Conservation (phyloP, 2,329 filamentous ascomycete genomes). For the Claviceps humidiphila region DNA sequence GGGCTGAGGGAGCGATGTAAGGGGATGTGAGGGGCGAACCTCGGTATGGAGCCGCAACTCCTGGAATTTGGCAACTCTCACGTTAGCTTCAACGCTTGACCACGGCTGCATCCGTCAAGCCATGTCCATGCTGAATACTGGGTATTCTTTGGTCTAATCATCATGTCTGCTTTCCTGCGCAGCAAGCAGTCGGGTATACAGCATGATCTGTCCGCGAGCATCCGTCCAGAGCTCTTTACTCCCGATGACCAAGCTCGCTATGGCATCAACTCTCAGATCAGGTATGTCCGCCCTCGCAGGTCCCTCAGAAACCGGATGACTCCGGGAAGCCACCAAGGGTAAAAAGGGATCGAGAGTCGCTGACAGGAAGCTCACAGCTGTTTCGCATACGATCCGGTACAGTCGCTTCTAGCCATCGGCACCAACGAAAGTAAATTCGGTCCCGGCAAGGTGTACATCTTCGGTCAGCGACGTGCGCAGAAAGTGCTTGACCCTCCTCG, state of each 20-base stretch:
- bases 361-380: constrained; percentile 32
- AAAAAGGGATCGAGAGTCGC: background rate
- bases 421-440: constrained; percentile 81
- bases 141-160: constrained; percentile 3
- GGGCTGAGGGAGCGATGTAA: background rate
- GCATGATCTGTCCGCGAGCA: constrained; percentile 74
- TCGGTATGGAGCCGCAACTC: background rate
- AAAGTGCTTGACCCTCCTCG: constrained; percentile 59
- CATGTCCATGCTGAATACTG: background rate
- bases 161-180: constrained; percentile 77
- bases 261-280: constrained; percentile 66
- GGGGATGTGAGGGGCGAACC: background rate
- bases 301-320: background rate
- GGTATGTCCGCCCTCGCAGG: constrained; percentile 23
- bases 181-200: constrained; percentile 90
- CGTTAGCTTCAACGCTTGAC: too few species aligned
- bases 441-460: constrained; percentile 75
- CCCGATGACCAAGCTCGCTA: constrained; percentile 75
- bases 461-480: constrained; percentile 70
- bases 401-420: constrained; percentile 83
- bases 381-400: constrained; percentile 82
- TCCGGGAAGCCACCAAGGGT: background rate
- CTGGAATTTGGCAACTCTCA: too few species aligned
- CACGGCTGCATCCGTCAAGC: background rate
- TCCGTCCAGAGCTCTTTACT: constrained; percentile 64